Conservation (phyloP, 129 eudicot genomes). For the Kitagawia praeruptora region DNA sequence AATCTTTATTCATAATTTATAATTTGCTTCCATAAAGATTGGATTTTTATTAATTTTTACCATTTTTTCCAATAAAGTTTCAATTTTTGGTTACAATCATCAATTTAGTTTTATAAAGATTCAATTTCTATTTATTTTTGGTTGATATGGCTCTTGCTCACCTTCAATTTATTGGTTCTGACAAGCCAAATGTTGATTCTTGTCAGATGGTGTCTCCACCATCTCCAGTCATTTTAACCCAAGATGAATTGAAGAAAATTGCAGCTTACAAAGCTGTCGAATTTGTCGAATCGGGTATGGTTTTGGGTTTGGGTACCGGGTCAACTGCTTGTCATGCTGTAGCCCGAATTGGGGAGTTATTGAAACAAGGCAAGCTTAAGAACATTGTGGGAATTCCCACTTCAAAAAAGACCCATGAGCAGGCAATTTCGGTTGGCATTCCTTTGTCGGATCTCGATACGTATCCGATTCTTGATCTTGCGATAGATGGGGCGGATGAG, state of each 20-base stretch:
- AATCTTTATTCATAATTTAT: background rate
- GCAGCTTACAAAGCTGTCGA: constrained; percentile 93
- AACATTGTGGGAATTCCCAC: constrained; percentile 81
- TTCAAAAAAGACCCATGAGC: constrained; percentile 58
- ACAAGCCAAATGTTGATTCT: constrained; percentile 20
- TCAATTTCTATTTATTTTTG: background rate
- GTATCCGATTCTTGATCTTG: constrained; percentile 66
- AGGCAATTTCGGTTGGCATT: constrained; percentile 47
- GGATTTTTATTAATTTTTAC: no score
- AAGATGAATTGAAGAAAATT: constrained; percentile 77
- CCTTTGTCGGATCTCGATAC: constrained; percentile 65
- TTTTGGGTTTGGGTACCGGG: constrained; percentile 79
- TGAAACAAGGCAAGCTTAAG: constrained; percentile 48
- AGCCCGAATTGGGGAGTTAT: constrained; percentile 57
- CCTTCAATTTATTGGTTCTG: constrained; percentile 29
- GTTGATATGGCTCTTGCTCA: constrained; percentile 34
- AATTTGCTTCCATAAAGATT: background rate
- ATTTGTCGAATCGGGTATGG: constrained; percentile 76
- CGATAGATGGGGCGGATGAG: constrained; percentile 86
- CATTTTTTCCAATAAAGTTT: background rate
- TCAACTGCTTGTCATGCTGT: constrained; percentile 90
- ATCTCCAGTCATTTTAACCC: constrained; percentile 40
- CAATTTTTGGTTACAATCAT: background rate
- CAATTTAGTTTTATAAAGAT: background rate
- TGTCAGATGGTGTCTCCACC: constrained; percentile 28